phyloP scores from a whole-genome alignment of 2,329 filamentous ascomycete genomes.

The Penicillium sp. region DNA sequence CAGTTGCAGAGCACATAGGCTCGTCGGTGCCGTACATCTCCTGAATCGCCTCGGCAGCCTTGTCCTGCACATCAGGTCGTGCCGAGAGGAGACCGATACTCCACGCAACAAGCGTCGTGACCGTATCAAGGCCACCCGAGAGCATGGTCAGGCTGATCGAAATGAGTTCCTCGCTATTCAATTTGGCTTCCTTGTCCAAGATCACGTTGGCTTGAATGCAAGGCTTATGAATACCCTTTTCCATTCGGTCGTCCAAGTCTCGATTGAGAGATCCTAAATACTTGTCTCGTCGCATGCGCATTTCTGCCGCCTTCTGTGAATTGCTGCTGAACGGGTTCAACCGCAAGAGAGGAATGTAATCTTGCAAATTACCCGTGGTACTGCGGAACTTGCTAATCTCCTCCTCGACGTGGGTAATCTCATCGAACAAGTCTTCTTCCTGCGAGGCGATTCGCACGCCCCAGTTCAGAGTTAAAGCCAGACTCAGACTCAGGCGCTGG shows the following conservation, averaged over 20 bases:
- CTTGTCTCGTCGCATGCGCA: conserved; percentile 59
- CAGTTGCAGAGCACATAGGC: conserved; percentile 59
- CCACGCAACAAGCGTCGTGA: conserved; percentile 66
- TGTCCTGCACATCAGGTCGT: conserved; percentile 61
- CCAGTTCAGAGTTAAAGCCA: conserved; percentile 66
- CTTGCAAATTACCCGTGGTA: conserved; percentile 78
- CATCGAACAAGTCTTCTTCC: conserved; percentile 62
- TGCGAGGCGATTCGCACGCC: conserved; percentile 60
- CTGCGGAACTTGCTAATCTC: conserved; percentile 70
- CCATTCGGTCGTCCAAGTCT: conserved; percentile 60
- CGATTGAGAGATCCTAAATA: conserved; percentile 59
- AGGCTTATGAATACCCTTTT: conserved; percentile 58
- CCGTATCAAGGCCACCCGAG: conserved; percentile 64
- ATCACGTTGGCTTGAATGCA: conserved; percentile 69
- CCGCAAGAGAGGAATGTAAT: conserved; percentile 73
- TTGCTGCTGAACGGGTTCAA: conserved; percentile 62
- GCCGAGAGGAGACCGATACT: conserved; percentile 60
- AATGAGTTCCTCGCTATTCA: conserved; percentile 62
- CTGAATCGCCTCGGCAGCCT: conserved; percentile 56
- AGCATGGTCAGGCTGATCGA: conserved; percentile 68
- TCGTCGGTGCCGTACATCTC: conserved; percentile 52
- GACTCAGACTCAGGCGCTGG: conserved; percentile 61
- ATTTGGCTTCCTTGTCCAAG: conserved; percentile 60
- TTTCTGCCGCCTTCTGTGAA: conserved; percentile 58
- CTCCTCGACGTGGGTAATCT: conserved; percentile 72